Conservation (phyloP, 2,329 filamentous ascomycete species). For the Neonectria punicea region DNA sequence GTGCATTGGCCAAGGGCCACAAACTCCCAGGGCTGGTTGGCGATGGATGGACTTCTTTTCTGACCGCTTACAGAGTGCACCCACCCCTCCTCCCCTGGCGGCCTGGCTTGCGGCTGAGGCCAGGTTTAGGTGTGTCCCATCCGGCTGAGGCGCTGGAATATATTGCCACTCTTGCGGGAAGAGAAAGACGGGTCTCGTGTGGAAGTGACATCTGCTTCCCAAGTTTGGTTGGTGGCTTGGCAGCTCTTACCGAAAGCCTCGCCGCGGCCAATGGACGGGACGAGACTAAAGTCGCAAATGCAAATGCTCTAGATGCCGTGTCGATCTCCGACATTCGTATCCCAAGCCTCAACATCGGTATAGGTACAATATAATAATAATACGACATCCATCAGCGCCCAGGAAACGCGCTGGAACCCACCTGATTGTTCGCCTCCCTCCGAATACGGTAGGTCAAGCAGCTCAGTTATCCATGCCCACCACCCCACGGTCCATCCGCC, state of each 20-base stretch:
- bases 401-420: neutral
- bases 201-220: no score
- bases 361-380: neutral
- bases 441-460: neutral
- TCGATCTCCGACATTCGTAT: neutral
- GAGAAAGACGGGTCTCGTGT: neutral
- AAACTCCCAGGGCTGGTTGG: neutral
- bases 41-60: neutral
- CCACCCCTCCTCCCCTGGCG: neutral
- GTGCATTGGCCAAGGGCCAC: neutral
- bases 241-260: neutral
- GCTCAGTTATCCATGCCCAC: slow-evolving; percentile 1
- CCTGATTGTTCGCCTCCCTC: neutral
- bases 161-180: neutral
- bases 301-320: neutral
- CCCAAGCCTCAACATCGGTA: neutral
- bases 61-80: slow-evolving; percentile 10
- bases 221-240: neutral
- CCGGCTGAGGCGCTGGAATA: slow-evolving; percentile 1
- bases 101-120: slow-evolving; percentile 10
- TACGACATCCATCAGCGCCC: neutral
- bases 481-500: slow-evolving; percentile 4
- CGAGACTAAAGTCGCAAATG: neutral
- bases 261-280: neutral
- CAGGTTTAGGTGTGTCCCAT: neutral